Conservation (phyloP, 2,329 filamentous ascomycete species). For the Aspergillus ruber region DNA sequence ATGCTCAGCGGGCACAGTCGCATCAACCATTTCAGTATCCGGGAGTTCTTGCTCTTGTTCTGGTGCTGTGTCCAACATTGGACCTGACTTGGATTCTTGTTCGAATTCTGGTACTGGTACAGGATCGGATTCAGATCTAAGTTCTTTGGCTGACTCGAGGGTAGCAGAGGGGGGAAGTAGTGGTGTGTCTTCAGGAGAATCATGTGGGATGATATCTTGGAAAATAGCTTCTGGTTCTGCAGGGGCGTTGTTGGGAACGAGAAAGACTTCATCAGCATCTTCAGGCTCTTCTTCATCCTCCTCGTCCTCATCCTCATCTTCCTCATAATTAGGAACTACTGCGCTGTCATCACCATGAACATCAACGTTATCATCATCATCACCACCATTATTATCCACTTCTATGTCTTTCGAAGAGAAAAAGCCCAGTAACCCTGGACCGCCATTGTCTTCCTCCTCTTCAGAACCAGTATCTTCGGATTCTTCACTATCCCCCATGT, state of each 20-base stretch:
- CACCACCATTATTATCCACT: constrained; percentile 6
- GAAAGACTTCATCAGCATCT: constrained; percentile 30
- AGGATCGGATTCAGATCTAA: background rate
- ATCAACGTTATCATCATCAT: constrained; percentile 15
- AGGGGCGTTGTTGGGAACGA: constrained; percentile 21
- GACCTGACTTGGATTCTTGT: too few relatives aligned
- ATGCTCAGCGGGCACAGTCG: background rate
- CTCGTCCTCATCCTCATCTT: constrained; percentile 14
- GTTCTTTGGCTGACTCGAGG: background rate
- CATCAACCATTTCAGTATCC: constrained; percentile 1
- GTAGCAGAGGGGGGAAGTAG: background rate
- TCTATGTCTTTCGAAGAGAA: constrained; percentile 40
- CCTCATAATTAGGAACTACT: constrained; percentile 21
- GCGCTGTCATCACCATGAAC: constrained; percentile 24
- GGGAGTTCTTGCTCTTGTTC: background rate
- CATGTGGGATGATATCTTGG: constrained; percentile 5
- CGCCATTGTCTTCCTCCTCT: constrained; percentile 36
- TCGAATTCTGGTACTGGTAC: too few relatives aligned
- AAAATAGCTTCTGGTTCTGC: background rate
- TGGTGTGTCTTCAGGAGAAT: constrained; percentile 10
- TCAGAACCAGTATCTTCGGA: constrained; percentile 48
- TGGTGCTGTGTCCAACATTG: too few relatives aligned
- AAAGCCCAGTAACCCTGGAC: constrained; percentile 40
- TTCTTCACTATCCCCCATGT: constrained; percentile 42
- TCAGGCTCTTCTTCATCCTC: constrained; percentile 23